Conservation (phyloP, 768 basidiomycete species). For the Dacryopinax primogenitus region DNA sequence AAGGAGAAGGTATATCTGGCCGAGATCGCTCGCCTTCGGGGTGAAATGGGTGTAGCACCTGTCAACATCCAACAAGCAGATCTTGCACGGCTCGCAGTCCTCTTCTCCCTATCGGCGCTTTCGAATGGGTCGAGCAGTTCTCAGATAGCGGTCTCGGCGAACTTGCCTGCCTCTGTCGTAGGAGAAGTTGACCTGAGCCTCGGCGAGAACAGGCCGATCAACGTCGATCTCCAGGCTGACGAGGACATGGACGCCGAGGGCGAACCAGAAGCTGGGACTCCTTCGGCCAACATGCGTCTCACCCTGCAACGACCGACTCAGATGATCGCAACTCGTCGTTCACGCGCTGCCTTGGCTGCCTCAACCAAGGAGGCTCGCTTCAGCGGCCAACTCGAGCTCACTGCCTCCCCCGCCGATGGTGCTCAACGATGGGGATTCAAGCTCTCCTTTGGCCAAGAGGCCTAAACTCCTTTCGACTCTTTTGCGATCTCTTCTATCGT, state of each 20-base stretch:
- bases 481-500: neutral
- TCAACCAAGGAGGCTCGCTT: neutral
- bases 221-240: neutral
- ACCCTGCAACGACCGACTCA: neutral
- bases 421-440: neutral
- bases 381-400: neutral
- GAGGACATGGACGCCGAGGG: neutral
- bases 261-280: neutral
- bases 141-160: neutral
- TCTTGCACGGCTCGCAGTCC: neutral
- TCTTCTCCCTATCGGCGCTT: neutral
- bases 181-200: conserved; percentile 1
- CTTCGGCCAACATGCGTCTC: neutral
- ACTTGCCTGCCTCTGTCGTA: neutral
- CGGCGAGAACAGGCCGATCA: neutral
- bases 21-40: neutral
- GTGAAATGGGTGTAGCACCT: neutral
- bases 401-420: neutral
- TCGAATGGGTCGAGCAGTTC: neutral
- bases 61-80: neutral
- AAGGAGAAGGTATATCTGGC: neutral
- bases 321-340: neutral
- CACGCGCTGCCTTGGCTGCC: neutral
- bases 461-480: neutral
- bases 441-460: conserved; percentile 2